Evolutionary conservation across 192 early-diverging fungal genomes (phyloP), one percentile per base, ranked within the genome.

Genomic region (Entrophospora sp.): DNA sequence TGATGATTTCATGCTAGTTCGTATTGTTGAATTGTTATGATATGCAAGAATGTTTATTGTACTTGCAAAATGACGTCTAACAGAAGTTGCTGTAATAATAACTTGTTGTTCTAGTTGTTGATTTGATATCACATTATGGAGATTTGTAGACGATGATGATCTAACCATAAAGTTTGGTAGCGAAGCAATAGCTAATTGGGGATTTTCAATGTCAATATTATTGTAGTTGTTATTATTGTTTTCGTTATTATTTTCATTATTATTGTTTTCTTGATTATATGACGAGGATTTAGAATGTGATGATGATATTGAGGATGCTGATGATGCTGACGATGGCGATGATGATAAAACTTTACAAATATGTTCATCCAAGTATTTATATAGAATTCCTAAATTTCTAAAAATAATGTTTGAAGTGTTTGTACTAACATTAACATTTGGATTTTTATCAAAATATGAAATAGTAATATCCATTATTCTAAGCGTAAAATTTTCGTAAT

Each of bases 11-110:
- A 75, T 75, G 8, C 69, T 66, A 25, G 74, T 22, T 20, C 74
- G 69, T 27, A 75, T 71, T 0, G 64, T 69, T 9, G 74, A 71
- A 44, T 75, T 71, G 55, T 75, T 75, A 61, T 67, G 71, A 37
- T 70, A 75, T 13, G 74, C 74, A 36, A 75, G 28, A 36, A 64
- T 75, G 31, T 75, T 75, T 61, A 75, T 69, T n/a, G 70, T 71
- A 30, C 40, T 71, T 25, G 70, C 74, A 58, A 75, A 75, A 38
- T 75, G 74, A 46, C 57, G 30, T 69, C 74, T 13, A 46, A 44
- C 16, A 65, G 24, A 1, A 51, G 61, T 31, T 53, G 63, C 22
- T 61, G 74, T 25, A 69, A 69, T 8, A 58, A 71, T 1, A 62
- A 64, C 22, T 60, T 69, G 13, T 66, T 66, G 36, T 48, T 18